phyloP scores from a whole-genome alignment of 179 eudicot genomes.

The Spergularia azorica region DNA sequence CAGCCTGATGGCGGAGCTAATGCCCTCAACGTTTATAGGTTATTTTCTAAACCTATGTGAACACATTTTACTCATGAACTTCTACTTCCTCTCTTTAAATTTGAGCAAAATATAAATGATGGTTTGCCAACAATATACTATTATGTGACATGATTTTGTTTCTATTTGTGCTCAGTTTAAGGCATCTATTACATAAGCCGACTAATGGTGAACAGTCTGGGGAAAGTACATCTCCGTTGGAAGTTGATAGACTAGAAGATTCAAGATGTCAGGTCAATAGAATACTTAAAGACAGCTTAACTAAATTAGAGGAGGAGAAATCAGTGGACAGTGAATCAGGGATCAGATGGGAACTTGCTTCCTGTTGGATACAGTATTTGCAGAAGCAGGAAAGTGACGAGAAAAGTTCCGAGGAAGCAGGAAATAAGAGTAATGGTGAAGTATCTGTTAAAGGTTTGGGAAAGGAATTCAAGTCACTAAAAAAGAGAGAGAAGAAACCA shows the following conservation, averaged over 20 bases:
- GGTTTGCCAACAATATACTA: conserved; percentile 4
- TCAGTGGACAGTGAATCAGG: conserved; percentile 36
- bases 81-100: no score
- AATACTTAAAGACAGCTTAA: conserved; percentile 66
- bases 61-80: neutral
- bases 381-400: conserved; percentile 71
- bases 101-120: neutral
- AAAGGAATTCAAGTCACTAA: conserved; percentile 76
- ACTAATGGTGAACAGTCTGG: conserved; percentile 41
- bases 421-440: conserved; percentile 43
- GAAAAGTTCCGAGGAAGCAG: conserved; percentile 41
- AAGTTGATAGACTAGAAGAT: conserved; percentile 42
- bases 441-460: conserved; percentile 84
- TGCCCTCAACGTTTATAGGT: conserved; percentile 94
- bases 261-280: conserved; percentile 45
- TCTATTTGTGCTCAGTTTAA: conserved; percentile 49
- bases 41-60: neutral
- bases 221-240: conserved; percentile 42
- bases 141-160: neutral
- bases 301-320: conserved; percentile 52
- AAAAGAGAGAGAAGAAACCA: conserved; percentile 68
- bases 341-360: conserved; percentile 97
- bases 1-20: conserved; percentile 97
- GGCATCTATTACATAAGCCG: conserved; percentile 64
- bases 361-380: conserved; percentile 95